Conservation (phyloP, 2,329 filamentous ascomycete genomes). For the Zalaria sp. region DNA sequence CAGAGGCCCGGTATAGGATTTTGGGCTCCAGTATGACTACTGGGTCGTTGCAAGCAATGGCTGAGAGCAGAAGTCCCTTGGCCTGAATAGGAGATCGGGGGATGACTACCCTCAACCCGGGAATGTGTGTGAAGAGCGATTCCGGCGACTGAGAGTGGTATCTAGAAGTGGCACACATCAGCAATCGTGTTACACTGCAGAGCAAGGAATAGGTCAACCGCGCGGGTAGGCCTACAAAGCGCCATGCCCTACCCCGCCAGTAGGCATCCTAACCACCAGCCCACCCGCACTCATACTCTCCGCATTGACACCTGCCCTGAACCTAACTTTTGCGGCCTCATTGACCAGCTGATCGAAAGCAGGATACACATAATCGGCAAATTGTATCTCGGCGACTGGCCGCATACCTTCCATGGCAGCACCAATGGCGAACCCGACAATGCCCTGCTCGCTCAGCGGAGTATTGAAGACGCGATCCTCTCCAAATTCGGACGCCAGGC, state of each 20-base stretch:
- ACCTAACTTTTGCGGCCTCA: conserved; percentile 79
- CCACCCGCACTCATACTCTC: conserved; percentile 45
- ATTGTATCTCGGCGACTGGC: conserved; percentile 88
- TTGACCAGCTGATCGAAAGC: conserved; percentile 92
- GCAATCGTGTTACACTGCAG: neutral
- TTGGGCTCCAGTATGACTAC: conserved; percentile 93
- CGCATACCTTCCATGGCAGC: conserved; percentile 83
- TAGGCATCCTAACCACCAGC: conserved; percentile 79
- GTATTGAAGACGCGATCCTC: conserved; percentile 90
- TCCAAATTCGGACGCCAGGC: conserved; percentile 76
- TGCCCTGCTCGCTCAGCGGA: conserved; percentile 83
- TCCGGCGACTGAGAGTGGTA: conserved; percentile 88
- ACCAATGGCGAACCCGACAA: conserved; percentile 86
- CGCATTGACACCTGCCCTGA: conserved; percentile 46
- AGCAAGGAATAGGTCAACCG: neutral
- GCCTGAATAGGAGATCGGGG: conserved; percentile 77
- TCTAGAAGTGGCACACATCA: conserved; percentile 14
- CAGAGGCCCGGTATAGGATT: conserved; percentile 77
- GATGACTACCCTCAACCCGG: conserved; percentile 72
- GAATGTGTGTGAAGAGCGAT: conserved; percentile 74
- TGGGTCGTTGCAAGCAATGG: conserved; percentile 68
- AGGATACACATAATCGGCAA: conserved; percentile 87
- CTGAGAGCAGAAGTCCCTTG: conserved; percentile 67
- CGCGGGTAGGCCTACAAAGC: conserved; percentile 39
- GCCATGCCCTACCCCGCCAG: conserved; percentile 78